These are phyloP conservation scores for Abrus precatorius DNA, from an alignment of 306 rosid species.

Conservation along the genomic window DNA sequence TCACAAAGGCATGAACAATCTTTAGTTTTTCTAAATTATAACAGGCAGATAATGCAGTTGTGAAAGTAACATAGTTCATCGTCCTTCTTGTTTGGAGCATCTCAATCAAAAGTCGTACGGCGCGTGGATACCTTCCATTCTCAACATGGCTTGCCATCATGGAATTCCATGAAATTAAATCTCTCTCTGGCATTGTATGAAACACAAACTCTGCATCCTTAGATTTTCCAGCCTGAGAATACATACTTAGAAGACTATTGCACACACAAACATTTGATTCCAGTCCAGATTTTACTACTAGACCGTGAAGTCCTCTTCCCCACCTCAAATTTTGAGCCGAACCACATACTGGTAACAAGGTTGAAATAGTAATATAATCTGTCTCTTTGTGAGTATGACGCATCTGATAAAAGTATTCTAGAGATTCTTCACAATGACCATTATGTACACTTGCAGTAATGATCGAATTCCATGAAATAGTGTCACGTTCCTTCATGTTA, in stretches of 20 bases:
- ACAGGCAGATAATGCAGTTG: slow-evolving; percentile 83
- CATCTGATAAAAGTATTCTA: slow-evolving; percentile 68
- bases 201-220: slow-evolving; percentile 75
- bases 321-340: slow-evolving; percentile 68
- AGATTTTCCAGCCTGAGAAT: slow-evolving; percentile 72
- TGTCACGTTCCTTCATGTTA: slow-evolving; percentile 77
- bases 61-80: slow-evolving; percentile 69
- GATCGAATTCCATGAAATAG: slow-evolving; percentile 93
- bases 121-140: slow-evolving; percentile 59
- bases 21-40: slow-evolving; percentile 61
- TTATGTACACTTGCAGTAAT: slow-evolving; percentile 73
- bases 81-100: slow-evolving; percentile 62
- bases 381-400: slow-evolving; percentile 56
- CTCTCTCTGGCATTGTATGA: slow-evolving; percentile 75
- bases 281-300: slow-evolving; percentile 73
- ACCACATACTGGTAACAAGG: slow-evolving; percentile 71
- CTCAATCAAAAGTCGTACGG: slow-evolving; percentile 64
- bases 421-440: slow-evolving; percentile 68
- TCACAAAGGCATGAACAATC: slow-evolving; percentile 72
- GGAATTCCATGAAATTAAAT: slow-evolving; percentile 93
- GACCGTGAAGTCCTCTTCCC: slow-evolving; percentile 84
- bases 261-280: slow-evolving; percentile 72
- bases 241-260: slow-evolving; percentile 86
- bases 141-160: slow-evolving; percentile 80
- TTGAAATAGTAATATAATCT: slow-evolving; percentile 70